Conservation (phyloP, 2,329 filamentous ascomycete species). For the Tolypocladium endophyticum region DNA sequence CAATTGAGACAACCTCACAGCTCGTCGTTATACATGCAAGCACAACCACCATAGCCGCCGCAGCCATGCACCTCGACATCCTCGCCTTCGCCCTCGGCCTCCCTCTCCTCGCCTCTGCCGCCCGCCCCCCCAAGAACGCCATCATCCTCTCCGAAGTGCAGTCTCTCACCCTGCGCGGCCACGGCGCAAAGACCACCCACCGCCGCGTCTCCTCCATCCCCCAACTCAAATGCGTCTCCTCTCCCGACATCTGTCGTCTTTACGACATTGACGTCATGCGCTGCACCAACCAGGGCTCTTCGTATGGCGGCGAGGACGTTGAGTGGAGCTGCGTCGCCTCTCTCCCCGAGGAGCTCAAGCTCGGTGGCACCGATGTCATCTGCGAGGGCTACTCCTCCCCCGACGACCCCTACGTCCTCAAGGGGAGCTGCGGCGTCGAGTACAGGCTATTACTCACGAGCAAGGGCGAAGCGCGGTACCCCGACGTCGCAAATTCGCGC, state of each 20-base stretch:
- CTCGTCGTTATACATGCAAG: background rate
- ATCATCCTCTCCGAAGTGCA: conserved; percentile 55
- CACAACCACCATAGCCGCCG: background rate
- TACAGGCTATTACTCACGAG: conserved; percentile 74
- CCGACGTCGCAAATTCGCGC: conserved; percentile 33
- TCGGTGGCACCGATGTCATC: conserved; percentile 79
- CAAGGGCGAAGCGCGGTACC: conserved; percentile 62
- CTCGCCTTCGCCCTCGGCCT: conserved; percentile 12
- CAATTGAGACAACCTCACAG: background rate
- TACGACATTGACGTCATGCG: conserved; percentile 75
- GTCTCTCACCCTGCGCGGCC: conserved; percentile 64
- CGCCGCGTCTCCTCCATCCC: conserved; percentile 69
- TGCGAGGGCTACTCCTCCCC: conserved; percentile 78
- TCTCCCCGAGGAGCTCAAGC: conserved; percentile 51
- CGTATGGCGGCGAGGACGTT: conserved; percentile 70
- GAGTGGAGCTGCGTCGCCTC: conserved; percentile 78
- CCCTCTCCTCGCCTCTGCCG: conserved; percentile 13
- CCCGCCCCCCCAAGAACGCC: conserved; percentile 33
- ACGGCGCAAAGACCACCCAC: conserved; percentile 54
- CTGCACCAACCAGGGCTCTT: conserved; percentile 75
- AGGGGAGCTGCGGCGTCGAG: conserved; percentile 86
- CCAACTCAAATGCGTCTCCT: conserved; percentile 67
- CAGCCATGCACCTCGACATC: conserved; percentile 16
- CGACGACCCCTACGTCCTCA: conserved; percentile 78
- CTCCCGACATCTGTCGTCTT: conserved; percentile 51